Base-by-base conservation (phyloP, 768 basidiomycete genomes). In the Boletus insuetus region DNA sequence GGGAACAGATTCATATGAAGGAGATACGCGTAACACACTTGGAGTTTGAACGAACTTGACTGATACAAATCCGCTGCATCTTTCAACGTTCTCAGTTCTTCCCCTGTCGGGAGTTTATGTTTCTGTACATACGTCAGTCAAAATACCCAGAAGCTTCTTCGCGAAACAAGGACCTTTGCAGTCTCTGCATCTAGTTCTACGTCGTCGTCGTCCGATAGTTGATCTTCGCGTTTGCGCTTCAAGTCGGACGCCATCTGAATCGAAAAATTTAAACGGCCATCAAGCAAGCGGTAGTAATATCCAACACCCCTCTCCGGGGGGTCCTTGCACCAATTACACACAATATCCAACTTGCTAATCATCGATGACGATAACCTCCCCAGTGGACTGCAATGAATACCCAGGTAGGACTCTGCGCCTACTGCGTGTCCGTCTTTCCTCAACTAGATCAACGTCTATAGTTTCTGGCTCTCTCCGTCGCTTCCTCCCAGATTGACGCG, bases 41-140 rank as follows among this genome's bases (percentile, higher is more conserved):
- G 91, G 10, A 95, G 78, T 62, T 91, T 91, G 77, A 95, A 94
- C 3, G 88, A 82, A 51, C 77, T 86, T 0, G 91, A 94, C 62
- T 81, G 79, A 68, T 84, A 92, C 20, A 93, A 74, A 53, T 90
- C 82, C 24, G 80, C 77, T 16, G 87, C 87, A 58, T 90, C 89
- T 64, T 85, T 87, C 58, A 94, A 85, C 7, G 70, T 72, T 51
- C 83, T 77, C 43, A 94, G 74, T 67, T 94, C 89, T 55, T 83
- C 80, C 44, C 86, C 85, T 17, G 83, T 83, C 16, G 87, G 86
- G 4, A 84, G 82, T 58, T 79, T 82, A 38, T 67, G 66, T 59
- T 65, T 65, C 63, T 66, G 59, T 16, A 9, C 35, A 31, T 0
- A 12, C 3, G 26, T 61, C 17, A 49, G 62, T 45, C 35, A 35